A percentile compares a stretch with the other conserved stretches of the same genome.
Evolutionary conservation across 176 grass and related monocot species (phyloP).

Genomic region (Triticum urartu): DNA sequence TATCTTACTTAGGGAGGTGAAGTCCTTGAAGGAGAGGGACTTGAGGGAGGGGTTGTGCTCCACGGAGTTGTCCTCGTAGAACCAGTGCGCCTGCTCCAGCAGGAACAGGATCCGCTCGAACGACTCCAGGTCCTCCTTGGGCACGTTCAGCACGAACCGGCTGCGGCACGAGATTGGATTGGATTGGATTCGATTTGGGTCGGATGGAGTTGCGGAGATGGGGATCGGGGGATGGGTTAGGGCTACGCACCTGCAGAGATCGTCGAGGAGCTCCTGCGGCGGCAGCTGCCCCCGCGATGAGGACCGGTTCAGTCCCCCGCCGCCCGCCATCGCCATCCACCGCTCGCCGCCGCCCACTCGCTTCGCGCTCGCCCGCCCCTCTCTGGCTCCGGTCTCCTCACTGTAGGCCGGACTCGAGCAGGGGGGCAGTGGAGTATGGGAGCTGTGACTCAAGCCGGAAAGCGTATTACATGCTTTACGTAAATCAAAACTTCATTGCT

Average conservation of each 20-base stretch:
- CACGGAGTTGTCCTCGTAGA: conserved; percentile 96
- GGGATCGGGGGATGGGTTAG: not conserved
- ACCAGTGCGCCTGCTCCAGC: conserved; percentile 97
- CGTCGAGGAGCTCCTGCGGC: conserved; percentile 86
- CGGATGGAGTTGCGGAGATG: not conserved
- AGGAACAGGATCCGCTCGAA: conserved; percentile 98
- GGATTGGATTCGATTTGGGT: not conserved
- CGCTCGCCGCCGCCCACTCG: not conserved
- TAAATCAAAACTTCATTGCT: no score
- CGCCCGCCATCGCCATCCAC: conserved; percentile 56
- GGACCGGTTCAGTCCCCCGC: conserved; percentile 46
- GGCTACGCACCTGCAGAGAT: conserved; percentile 85
- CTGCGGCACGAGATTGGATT: conserved; percentile 33
- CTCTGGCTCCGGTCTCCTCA: not conserved
- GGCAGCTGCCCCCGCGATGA: conserved; percentile 54
- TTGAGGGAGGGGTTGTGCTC: conserved; percentile 88
- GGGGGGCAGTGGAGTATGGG: not conserved
- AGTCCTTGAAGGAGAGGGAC: conserved; percentile 96
- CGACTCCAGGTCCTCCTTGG: conserved; percentile 92
- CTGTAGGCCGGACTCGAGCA: not conserved
- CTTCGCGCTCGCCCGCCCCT: not conserved
- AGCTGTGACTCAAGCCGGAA: not conserved
- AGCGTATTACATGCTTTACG: rapidly evolving
- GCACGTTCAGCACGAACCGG: conserved; percentile 95
- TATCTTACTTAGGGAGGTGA: conserved; percentile 75